phyloP scores from a whole-genome alignment of 495 filamentous ascomycete species.

The Penicillium canariense region DNA sequence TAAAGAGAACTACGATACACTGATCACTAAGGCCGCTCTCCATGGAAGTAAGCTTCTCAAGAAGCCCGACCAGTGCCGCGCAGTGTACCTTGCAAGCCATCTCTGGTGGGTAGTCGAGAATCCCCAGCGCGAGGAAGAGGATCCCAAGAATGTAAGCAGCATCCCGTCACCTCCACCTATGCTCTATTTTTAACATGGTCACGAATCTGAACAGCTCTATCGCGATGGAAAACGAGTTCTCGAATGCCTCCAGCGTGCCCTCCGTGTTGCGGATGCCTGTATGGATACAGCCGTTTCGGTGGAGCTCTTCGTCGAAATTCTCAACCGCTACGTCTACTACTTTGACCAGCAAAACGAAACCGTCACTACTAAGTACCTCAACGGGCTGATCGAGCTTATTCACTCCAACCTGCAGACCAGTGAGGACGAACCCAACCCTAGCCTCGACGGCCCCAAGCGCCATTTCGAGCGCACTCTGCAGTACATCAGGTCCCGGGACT shows the following conservation, averaged over 20 bases:
- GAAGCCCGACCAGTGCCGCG: constrained; percentile 96
- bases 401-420: constrained; percentile 90
- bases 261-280: constrained; percentile 95
- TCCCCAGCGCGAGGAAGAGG: constrained; percentile 74
- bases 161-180: background rate
- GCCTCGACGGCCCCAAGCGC: constrained; percentile 79
- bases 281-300: constrained; percentile 99
- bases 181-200: constrained; percentile 4
- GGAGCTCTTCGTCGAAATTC: constrained; percentile 95
- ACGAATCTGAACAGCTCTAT: constrained; percentile 63
- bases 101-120: constrained; percentile 98
- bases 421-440: constrained; percentile 63
- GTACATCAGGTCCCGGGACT: constrained; percentile 86
- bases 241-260: constrained; percentile 91
- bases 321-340: constrained; percentile 98
- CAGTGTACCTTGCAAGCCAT: constrained; percentile 93
- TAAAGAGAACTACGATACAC: constrained; percentile 96
- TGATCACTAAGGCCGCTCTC: constrained; percentile 95
- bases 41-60: constrained; percentile 97
- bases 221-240: constrained; percentile 96
- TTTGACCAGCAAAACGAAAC: constrained; percentile 99
- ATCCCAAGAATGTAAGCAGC: constrained; percentile 70
- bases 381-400: constrained; percentile 96
- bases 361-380: constrained; percentile 96
- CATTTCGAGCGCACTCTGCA: constrained; percentile 95